These are phyloP conservation scores for Drechmeria coniospora DNA, from an alignment of 2,329 filamentous ascomycete genomes.

Conservation along the genomic window DNA sequence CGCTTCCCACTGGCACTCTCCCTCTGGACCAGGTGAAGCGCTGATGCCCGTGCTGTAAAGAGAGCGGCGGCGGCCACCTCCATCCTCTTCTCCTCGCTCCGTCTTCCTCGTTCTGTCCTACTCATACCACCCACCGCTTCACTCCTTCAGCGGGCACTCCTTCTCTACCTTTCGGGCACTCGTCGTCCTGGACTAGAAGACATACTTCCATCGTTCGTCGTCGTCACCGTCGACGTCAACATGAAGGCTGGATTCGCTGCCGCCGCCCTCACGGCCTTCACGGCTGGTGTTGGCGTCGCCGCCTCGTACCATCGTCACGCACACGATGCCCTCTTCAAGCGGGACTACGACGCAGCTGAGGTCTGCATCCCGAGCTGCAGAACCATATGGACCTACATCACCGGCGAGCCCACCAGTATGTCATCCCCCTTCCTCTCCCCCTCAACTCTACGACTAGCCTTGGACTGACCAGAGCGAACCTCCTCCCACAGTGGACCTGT, in stretches of 20 bases:
- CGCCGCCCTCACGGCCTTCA: slow-evolving; percentile 46
- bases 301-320: slow-evolving; percentile 46
- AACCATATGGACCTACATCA: slow-evolving; percentile 58
- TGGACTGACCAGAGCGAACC: not conserved
- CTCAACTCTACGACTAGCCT: not conserved
- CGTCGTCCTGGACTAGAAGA: too few relatives aligned
- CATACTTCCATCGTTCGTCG: too few relatives aligned
- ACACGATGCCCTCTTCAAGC: slow-evolving; percentile 47
- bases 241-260: slow-evolving; percentile 64
- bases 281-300: slow-evolving; percentile 41
- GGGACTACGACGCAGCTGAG: slow-evolving; percentile 21
- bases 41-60: slow-evolving; percentile 36
- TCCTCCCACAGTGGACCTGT: too few relatives aligned
- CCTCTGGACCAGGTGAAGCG: too few relatives aligned
- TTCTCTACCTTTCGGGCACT: slow-evolving; percentile 30
- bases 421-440: slow-evolving; percentile 10
- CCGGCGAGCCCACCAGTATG: slow-evolving; percentile 51
- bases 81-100: slow-evolving; percentile 40
- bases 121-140: slow-evolving; percentile 48
- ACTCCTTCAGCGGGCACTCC: slow-evolving; percentile 79
- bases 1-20: slow-evolving; percentile 24
- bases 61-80: slow-evolving; percentile 24
- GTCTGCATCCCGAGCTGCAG: slow-evolving; percentile 50
- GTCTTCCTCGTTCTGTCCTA: slow-evolving; percentile 26
- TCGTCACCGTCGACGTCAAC: slow-evolving; percentile 23